These are phyloP conservation scores for Globisporangium cylindrosporum DNA, from an alignment of 352 stramenopile species.

Conservation along the genomic window DNA sequence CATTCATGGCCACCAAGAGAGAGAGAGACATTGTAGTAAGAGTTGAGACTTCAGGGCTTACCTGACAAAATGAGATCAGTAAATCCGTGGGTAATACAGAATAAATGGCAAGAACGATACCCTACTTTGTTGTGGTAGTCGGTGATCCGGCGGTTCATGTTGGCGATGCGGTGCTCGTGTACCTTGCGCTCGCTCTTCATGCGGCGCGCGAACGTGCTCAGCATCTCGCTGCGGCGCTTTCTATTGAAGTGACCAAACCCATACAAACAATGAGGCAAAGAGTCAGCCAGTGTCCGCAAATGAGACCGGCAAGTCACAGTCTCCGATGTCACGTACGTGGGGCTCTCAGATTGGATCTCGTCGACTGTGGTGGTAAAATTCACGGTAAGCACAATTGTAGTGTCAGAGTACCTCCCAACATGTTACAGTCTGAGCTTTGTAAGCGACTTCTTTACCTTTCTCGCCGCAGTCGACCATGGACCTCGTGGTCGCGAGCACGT, in stretches of 20 bases:
- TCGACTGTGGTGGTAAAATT: slow-evolving; percentile 21
- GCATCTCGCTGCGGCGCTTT: slow-evolving; percentile 42
- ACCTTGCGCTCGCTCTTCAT: slow-evolving; percentile 54
- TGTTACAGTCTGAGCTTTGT: too few relatives aligned
- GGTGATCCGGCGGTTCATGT: slow-evolving; percentile 82
- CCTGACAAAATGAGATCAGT: background rate
- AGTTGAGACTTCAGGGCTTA: background rate
- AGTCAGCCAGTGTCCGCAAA: background rate
- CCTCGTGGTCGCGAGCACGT: slow-evolving; percentile 52
- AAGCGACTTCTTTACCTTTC: slow-evolving; percentile 29
- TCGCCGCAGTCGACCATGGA: slow-evolving; percentile 53
- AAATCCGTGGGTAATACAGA: background rate
- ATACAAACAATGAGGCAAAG: background rate
- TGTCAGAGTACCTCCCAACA: background rate
- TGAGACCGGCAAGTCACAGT: too few relatives aligned
- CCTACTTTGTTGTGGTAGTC: slow-evolving; percentile 72
- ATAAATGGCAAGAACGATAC: background rate
- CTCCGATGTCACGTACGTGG: slow-evolving; percentile 31
- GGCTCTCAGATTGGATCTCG: slow-evolving; percentile 37
- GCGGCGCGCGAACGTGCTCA: slow-evolving; percentile 56
- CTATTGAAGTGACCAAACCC: slow-evolving; percentile 14
- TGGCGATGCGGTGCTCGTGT: slow-evolving; percentile 61
- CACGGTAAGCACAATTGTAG: background rate
- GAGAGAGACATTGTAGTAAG: too few relatives aligned
- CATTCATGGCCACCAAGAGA: background rate